Conservation (phyloP, 768 basidiomycete species). For the Clitopilus passeckerianus region DNA sequence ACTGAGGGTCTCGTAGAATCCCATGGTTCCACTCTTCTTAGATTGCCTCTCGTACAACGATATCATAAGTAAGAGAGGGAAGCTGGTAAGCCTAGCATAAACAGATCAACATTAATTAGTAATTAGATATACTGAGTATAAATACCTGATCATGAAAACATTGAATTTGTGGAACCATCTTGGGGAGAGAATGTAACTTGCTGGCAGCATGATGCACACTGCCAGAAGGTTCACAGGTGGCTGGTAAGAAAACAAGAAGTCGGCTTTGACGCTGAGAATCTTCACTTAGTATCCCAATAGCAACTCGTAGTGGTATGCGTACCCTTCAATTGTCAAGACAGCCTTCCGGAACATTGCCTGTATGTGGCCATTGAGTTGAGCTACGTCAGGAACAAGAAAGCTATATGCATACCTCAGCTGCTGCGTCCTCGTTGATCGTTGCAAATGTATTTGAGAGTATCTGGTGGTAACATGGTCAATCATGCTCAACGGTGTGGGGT, state of each 20-base stretch:
- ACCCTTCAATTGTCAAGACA: constrained; percentile 94
- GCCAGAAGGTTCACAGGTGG: constrained; percentile 91
- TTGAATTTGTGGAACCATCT: constrained; percentile 98
- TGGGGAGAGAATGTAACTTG: constrained; percentile 82
- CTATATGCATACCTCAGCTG: constrained; percentile 62
- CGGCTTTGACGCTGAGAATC: constrained; percentile 70
- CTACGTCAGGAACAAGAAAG: background rate
- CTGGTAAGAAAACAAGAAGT: constrained; percentile 91
- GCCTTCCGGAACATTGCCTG: constrained; percentile 95
- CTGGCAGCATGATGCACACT: constrained; percentile 80
- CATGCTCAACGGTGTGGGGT: background rate
- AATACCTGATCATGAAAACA: constrained; percentile 79
- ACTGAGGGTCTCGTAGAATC: constrained; percentile 69
- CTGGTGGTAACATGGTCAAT: constrained; percentile 27
- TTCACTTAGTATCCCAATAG: constrained; percentile 2
- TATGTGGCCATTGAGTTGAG: constrained; percentile 2
- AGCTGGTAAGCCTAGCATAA: constrained; percentile 60
- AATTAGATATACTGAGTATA: background rate
- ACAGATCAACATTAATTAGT: background rate
- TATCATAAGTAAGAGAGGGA: constrained; percentile 77
- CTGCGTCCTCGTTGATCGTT: constrained; percentile 88
- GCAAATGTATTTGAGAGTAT: constrained; percentile 96
- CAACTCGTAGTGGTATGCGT: constrained; percentile 5
- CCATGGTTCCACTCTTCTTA: constrained; percentile 57
- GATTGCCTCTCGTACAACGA: constrained; percentile 85